Percentiles rank a stretch among this genome's conserved stretches.
phyloP scores from a whole-genome alignment of 192 early-diverging fungal genomes.

The Podila verticillata region DNA sequence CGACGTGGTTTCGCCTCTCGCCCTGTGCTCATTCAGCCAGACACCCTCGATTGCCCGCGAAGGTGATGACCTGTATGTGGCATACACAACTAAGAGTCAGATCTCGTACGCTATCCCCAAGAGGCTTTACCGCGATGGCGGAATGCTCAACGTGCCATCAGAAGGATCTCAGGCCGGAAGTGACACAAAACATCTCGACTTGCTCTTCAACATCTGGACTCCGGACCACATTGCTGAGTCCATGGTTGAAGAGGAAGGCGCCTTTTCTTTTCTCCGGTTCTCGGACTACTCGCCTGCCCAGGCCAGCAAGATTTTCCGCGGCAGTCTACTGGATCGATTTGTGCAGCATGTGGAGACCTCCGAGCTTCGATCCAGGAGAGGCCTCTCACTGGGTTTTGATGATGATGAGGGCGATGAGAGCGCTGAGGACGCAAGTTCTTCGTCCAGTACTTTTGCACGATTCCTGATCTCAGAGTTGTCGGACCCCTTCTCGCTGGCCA shows the following conservation, averaged over 20 bases:
- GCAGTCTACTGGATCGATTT: slow-evolving; percentile 54
- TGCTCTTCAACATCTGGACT: slow-evolving; percentile 67
- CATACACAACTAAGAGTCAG: slow-evolving; percentile 70
- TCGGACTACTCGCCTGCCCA: slow-evolving; percentile 58
- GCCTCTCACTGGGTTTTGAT: slow-evolving; percentile 26
- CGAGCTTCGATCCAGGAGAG: slow-evolving; percentile 37
- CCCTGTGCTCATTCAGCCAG: slow-evolving; percentile 65
- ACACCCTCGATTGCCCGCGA: slow-evolving; percentile 73
- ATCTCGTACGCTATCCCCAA: slow-evolving; percentile 76
- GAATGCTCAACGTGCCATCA: slow-evolving; percentile 56
- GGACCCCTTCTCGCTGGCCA: slow-evolving; percentile 15
- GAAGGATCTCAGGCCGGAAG: slow-evolving; percentile 55
- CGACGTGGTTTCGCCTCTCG: slow-evolving; percentile 78
- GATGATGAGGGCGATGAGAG: slow-evolving; percentile 9
- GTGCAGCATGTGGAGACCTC: slow-evolving; percentile 45
- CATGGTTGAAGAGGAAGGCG: slow-evolving; percentile 44
- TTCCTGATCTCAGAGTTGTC: slow-evolving; percentile 54
- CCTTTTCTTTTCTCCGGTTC: slow-evolving; percentile 69
- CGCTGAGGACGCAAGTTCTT: not conserved
- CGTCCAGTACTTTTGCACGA: slow-evolving; percentile 54
- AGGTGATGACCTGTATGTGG: slow-evolving; percentile 61
- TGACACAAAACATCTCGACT: slow-evolving; percentile 53
- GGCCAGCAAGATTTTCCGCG: slow-evolving; percentile 51
- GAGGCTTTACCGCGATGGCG: slow-evolving; percentile 72
- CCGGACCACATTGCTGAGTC: slow-evolving; percentile 64